phyloP scores from a whole-genome alignment of 2,329 filamentous ascomycete species.

The Alternaria viburni region DNA sequence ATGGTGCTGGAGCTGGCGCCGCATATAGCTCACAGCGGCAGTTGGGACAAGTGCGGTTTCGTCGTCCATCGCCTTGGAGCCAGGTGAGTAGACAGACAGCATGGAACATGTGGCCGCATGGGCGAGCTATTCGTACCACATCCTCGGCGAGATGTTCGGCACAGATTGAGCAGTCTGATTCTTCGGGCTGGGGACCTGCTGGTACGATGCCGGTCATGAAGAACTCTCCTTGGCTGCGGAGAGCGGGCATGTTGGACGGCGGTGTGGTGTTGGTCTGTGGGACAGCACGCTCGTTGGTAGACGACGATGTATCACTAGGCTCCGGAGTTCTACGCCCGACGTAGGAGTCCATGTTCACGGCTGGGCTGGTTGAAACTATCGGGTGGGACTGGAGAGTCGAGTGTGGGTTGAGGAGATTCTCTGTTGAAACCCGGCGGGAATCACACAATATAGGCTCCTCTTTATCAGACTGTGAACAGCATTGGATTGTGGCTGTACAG shows the following conservation, averaged over 20 bases:
- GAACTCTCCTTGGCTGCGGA: slow-evolving; percentile 6
- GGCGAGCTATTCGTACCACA: background rate
- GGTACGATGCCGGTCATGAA: background rate
- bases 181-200: background rate
- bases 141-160: background rate
- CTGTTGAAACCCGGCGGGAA: too few relatives aligned
- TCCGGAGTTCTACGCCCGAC: background rate
- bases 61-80: background rate
- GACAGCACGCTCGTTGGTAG: background rate
- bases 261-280: background rate
- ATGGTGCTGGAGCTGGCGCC: background rate
- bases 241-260: background rate
- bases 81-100: slow-evolving; percentile 1
- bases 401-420: background rate
- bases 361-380: background rate
- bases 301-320: background rate
- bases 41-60: background rate
- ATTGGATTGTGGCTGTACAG: background rate
- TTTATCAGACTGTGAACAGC: too few relatives aligned
- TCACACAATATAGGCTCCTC: too few relatives aligned
- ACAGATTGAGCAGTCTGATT: background rate
- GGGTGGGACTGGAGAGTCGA: background rate
- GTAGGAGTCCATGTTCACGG: background rate
- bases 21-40: slow-evolving; percentile 4
- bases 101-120: slow-evolving; percentile 6